A percentile compares a stretch with the other conserved stretches of the same genome.
phyloP scores from a whole-genome alignment of 768 basidiomycete species.

The Fomitopsis pulvina region DNA sequence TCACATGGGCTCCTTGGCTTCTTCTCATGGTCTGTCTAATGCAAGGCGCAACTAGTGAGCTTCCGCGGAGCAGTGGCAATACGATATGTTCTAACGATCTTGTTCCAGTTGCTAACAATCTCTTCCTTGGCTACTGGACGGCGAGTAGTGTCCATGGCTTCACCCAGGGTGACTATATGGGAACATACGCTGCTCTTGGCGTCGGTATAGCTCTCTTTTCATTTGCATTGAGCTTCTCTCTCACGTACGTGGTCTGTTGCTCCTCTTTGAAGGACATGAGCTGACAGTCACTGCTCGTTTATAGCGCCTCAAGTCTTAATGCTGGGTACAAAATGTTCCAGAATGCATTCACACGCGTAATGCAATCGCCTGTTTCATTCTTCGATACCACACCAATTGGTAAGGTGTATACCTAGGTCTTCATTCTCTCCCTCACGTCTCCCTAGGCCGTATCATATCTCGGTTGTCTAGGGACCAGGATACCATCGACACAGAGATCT shows the following conservation, averaged over 20 bases:
- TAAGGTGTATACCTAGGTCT: conserved; percentile 16
- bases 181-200: conserved; percentile 38
- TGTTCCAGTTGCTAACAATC: conserved; percentile 44
- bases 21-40: conserved; percentile 35
- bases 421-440: neutral
- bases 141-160: conserved; percentile 47
- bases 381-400: conserved; percentile 72
- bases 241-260: conserved; percentile 37
- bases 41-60: too few species aligned
- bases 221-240: conserved; percentile 41
- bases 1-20: conserved; percentile 35
- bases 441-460: conserved; percentile 47
- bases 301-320: conserved; percentile 25
- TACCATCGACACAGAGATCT: conserved; percentile 44
- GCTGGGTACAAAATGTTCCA: conserved; percentile 45
- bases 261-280: conserved; percentile 41
- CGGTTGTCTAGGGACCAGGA: conserved; percentile 59
- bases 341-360: conserved; percentile 45
- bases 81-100: neutral
- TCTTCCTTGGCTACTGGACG: conserved; percentile 76
- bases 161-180: conserved; percentile 63
- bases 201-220: conserved; percentile 43
- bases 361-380: conserved; percentile 58
- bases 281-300: neutral
- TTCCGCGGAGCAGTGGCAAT: too few species aligned